Percentiles rank a stretch among this genome's conserved stretches.
phyloP scores from a whole-genome alignment of 2,329 filamentous ascomycete species.

The Colletotrichum noveboracense region DNA sequence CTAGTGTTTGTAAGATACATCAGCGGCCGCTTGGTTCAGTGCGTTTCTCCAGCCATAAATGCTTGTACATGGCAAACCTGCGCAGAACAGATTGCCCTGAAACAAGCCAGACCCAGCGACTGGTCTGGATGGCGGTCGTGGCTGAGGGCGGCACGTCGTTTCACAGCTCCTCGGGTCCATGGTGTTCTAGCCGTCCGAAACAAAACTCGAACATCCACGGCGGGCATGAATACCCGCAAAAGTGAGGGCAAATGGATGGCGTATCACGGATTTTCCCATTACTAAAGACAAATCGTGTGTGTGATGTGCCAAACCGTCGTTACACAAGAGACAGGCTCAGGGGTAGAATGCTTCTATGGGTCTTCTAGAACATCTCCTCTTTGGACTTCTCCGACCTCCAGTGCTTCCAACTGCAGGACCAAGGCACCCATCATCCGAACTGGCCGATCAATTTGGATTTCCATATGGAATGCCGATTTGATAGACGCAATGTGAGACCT shows the following conservation, averaged over 20 bases:
- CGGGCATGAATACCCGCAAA: background rate
- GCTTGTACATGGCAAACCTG: background rate
- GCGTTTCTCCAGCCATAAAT: background rate
- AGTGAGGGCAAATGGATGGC: background rate
- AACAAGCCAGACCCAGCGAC: background rate
- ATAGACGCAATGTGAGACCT: background rate
- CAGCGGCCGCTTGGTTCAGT: background rate
- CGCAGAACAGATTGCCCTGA: background rate
- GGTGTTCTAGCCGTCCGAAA: conserved; percentile 8
- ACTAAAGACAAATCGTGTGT: background rate
- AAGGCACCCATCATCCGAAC: background rate
- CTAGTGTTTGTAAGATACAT: background rate
- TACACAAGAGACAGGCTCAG: conserved; percentile 5
- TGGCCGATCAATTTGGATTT: background rate
- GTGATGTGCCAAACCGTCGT: conserved; percentile 6
- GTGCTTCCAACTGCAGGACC: background rate
- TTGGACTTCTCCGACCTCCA: background rate
- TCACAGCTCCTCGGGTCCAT: background rate
- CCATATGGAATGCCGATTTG: background rate
- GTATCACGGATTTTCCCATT: background rate
- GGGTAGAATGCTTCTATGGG: background rate
- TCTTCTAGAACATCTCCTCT: conserved; percentile 14
- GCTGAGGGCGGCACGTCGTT: background rate
- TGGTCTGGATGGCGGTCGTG: background rate
- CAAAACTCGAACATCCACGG: conserved; percentile 13